Percentiles rank a stretch among this genome's conserved stretches.
Conservation (phyloP, 2,329 filamentous ascomycete genomes). For the Coniochaeta pulveracea region DNA sequence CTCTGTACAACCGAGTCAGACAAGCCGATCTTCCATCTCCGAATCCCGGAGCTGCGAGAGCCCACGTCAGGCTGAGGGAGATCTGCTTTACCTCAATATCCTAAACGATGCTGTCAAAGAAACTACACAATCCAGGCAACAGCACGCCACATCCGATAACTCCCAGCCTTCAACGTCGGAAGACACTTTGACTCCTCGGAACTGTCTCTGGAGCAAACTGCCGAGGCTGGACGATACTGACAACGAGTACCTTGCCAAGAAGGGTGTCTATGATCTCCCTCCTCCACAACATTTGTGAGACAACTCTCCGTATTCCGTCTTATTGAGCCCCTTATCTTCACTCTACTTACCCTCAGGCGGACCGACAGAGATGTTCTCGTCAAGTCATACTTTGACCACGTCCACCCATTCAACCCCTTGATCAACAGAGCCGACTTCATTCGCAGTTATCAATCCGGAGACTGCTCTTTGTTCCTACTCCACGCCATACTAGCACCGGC, state of each 20-base stretch:
- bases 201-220: slow-evolving; percentile 11
- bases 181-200: slow-evolving; percentile 11
- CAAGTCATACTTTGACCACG: slow-evolving; percentile 14
- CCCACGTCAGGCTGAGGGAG: slow-evolving; percentile 12
- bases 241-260: slow-evolving; percentile 14
- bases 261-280: slow-evolving; percentile 15
- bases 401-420: slow-evolving; percentile 11
- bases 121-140: slow-evolving; percentile 12
- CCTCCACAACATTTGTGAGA: slow-evolving; percentile 11
- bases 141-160: slow-evolving; percentile 10
- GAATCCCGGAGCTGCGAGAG: slow-evolving; percentile 11
- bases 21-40: slow-evolving; percentile 9
- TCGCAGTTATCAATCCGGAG: slow-evolving; percentile 12
- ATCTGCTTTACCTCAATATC: slow-evolving; percentile 14
- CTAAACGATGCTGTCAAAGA: slow-evolving; percentile 13
- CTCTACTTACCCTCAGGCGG: slow-evolving; percentile 9
- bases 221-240: slow-evolving; percentile 12
- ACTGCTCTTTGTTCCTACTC: slow-evolving; percentile 14
- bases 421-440: slow-evolving; percentile 13
- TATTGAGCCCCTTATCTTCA: background rate
- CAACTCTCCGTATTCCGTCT: slow-evolving; percentile 8
- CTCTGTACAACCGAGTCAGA: too few relatives aligned
- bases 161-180: slow-evolving; percentile 9
- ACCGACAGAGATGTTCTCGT: slow-evolving; percentile 11
- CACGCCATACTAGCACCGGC: slow-evolving; percentile 12